These are phyloP conservation scores for Penicillium antarcticum DNA, from an alignment of 495 filamentous ascomycete species.

Conservation along the genomic window DNA sequence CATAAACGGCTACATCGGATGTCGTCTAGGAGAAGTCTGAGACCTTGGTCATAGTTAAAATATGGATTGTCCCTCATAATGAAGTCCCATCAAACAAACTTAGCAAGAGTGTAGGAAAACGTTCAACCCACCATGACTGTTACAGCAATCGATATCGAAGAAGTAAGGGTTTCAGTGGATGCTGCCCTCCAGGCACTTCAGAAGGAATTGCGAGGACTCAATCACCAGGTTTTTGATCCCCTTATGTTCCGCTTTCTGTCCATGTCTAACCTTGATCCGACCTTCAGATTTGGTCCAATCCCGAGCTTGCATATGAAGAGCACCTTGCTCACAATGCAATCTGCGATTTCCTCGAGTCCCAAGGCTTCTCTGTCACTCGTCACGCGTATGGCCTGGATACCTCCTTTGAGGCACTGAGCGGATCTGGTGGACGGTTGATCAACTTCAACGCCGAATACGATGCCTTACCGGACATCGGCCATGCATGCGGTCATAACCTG, in stretches of 20 bases:
- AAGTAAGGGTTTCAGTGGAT: constrained; percentile 29
- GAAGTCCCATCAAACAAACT: too few relatives aligned
- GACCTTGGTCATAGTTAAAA: too few relatives aligned
- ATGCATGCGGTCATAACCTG: constrained; percentile 69
- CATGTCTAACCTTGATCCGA: not conserved
- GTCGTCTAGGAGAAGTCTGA: too few relatives aligned
- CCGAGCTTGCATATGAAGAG: constrained; percentile 57
- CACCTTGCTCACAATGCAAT: constrained; percentile 55
- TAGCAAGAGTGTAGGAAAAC: too few relatives aligned
- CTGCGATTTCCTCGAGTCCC: constrained; percentile 50
- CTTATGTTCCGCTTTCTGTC: not conserved
- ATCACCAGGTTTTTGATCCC: constrained; percentile 14
- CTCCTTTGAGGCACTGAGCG: constrained; percentile 35
- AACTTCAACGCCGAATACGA: constrained; percentile 52
- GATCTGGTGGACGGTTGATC: constrained; percentile 39
- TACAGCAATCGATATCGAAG: constrained; percentile 14
- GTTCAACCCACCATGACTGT: constrained; percentile 15
- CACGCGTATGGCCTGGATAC: constrained; percentile 43
- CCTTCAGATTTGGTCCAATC: constrained; percentile 56
- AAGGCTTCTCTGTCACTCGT: constrained; percentile 56
- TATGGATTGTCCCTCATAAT: too few relatives aligned
- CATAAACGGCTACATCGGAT: too few relatives aligned
- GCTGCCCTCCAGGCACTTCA: constrained; percentile 20
- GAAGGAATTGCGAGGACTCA: constrained; percentile 28
- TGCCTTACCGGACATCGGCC: constrained; percentile 57